phyloP scores from a whole-genome alignment of 805 yeast species.

The Teunomyces stri region DNA sequence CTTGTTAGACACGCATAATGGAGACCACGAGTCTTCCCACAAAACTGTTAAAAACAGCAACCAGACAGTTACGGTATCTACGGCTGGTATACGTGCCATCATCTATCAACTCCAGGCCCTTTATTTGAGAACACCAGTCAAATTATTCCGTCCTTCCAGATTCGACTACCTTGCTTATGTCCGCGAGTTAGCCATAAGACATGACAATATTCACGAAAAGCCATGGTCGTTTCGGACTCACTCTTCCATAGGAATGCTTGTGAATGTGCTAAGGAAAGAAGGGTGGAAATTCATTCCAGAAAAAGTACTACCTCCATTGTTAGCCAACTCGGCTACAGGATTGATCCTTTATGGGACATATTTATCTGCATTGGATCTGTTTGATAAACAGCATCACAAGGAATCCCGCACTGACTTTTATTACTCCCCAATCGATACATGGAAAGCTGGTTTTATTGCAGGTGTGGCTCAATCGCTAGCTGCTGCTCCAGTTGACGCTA shows the following conservation, averaged over 20 bases:
- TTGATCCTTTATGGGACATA: constrained; percentile 82
- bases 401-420: constrained; percentile 8
- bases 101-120: constrained; percentile 75
- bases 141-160: constrained; percentile 85
- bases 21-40: not conserved
- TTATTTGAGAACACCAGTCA: constrained; percentile 78
- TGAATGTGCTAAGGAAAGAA: constrained; percentile 65
- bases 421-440: constrained; percentile 51
- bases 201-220: constrained; percentile 40
- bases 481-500: constrained; percentile 92
- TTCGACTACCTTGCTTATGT: constrained; percentile 80
- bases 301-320: constrained; percentile 78
- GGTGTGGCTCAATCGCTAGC: constrained; percentile 86
- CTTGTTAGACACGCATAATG: not conserved
- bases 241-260: constrained; percentile 72
- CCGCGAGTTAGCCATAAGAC: constrained; percentile 48
- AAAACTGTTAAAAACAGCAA: not conserved
- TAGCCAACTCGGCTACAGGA: constrained; percentile 90
- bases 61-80: constrained; percentile 67
- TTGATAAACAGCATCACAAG: constrained; percentile 15
- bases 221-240: constrained; percentile 65
- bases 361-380: constrained; percentile 48
- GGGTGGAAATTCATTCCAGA: constrained; percentile 90
- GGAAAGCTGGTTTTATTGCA: constrained; percentile 80
- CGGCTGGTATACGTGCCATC: constrained; percentile 84